phyloP scores from a whole-genome alignment of 139 green algal genomes.

The Chlamydomonas schloesseri region DNA sequence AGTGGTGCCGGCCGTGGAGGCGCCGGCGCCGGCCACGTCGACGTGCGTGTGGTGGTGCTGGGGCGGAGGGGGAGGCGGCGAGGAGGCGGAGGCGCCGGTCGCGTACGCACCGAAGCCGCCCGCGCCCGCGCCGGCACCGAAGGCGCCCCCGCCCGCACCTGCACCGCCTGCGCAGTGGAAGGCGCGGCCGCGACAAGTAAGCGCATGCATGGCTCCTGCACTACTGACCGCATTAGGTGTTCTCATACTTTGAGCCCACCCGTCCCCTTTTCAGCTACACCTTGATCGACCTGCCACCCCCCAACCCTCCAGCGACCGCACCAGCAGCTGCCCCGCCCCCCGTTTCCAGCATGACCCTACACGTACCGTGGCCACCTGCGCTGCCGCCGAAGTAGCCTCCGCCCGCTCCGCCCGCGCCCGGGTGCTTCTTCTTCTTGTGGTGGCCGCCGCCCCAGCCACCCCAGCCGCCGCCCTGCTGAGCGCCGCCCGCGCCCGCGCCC shows the following conservation, averaged over 20 bases:
- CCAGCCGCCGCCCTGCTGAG: not conserved
- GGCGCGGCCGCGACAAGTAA: no score
- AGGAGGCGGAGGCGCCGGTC: not conserved
- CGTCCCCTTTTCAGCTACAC: no score
- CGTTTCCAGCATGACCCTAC: no score
- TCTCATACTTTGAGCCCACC: no score
- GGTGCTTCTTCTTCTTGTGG: not conserved
- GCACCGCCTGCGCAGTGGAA: no score
- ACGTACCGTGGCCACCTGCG: not conserved
- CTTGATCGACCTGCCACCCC: no score
- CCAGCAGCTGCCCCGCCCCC: no score
- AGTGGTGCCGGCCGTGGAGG: not conserved
- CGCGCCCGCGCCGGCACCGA: not conserved
- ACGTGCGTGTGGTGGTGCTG: constrained; percentile 4
- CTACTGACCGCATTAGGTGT: no score
- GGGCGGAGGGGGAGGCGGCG: not conserved
- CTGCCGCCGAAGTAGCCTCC: not conserved
- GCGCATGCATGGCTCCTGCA: no score
- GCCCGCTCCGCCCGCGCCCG: no score
- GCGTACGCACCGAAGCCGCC: not conserved
- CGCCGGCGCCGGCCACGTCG: not conserved
- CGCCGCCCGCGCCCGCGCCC: no score
- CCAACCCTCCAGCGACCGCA: no score
- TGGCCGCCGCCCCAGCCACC: not conserved
- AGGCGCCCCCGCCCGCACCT: not conserved